These are phyloP conservation scores for Boletus rubescentipes DNA, from an alignment of 768 basidiomycete species.

Conservation along the genomic window DNA sequence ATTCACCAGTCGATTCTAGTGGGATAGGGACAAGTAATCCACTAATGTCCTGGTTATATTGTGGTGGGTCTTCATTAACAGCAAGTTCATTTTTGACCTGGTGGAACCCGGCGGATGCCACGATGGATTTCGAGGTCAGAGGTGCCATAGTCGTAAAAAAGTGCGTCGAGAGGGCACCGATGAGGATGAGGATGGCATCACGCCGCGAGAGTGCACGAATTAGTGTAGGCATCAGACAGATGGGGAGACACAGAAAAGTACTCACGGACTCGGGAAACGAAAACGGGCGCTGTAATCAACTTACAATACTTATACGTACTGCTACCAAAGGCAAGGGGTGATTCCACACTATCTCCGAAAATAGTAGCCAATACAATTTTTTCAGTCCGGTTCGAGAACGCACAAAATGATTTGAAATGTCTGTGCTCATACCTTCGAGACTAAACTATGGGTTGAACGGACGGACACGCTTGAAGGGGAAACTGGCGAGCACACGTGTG, in stretches of 20 bases:
- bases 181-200: constrained; percentile 57
- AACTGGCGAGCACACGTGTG: too few relatives aligned
- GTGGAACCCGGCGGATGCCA: constrained; percentile 29
- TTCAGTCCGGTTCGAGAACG: too few relatives aligned
- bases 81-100: background rate
- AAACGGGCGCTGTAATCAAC: background rate
- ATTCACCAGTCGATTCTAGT: background rate
- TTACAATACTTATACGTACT: background rate
- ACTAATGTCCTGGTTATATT: constrained; percentile 5
- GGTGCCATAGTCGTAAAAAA: constrained; percentile 42
- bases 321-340: background rate
- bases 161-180: constrained; percentile 59
- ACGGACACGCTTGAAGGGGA: too few relatives aligned
- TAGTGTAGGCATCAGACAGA: constrained; percentile 32
- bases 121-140: constrained; percentile 33
- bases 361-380: background rate
- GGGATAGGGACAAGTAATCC: background rate
- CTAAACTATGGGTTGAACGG: too few relatives aligned
- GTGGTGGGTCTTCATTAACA: background rate
- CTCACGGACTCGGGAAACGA: background rate
- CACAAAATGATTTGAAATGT: too few relatives aligned
- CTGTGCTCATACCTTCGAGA: too few relatives aligned
- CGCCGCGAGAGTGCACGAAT: constrained; percentile 48
- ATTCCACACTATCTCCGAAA: constrained; percentile 1
- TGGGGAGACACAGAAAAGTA: background rate